phyloP scores from a whole-genome alignment of 352 stramenopile genomes.

The Globisporangium nunn region DNA sequence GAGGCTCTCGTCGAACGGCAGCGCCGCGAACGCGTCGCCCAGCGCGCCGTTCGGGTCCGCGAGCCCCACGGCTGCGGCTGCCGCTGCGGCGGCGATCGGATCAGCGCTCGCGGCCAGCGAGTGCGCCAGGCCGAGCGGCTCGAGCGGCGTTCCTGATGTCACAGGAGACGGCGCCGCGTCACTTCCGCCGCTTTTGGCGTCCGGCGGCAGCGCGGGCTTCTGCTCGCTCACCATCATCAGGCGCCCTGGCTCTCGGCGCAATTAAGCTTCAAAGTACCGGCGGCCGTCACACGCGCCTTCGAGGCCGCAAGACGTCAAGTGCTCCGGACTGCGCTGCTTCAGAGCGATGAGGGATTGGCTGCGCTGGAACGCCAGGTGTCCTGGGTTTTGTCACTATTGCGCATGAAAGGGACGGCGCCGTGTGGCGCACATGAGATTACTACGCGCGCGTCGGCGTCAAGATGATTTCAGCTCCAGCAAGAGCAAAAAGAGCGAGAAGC shows the following conservation, averaged over 20 bases:
- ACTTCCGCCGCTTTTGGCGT: not conserved
- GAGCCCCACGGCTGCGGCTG: conserved; percentile 11
- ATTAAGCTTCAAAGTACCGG: too few species aligned
- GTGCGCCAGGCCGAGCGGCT: conserved; percentile 3
- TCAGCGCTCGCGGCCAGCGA: conserved; percentile 9
- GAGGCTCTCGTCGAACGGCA: conserved; percentile 57
- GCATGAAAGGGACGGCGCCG: not conserved
- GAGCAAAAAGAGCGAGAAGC: too few species aligned
- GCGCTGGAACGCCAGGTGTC: not conserved
- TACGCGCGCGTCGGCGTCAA: not conserved
- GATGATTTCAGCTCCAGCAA: too few species aligned
- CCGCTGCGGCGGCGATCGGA: conserved; percentile 9
- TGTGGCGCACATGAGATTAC: not conserved
- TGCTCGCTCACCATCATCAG: conserved; percentile 40
- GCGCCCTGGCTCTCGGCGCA: too few species aligned
- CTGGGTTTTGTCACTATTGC: not conserved
- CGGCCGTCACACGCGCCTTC: not conserved
- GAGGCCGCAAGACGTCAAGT: not conserved
- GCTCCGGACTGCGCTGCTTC: not conserved
- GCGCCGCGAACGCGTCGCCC: conserved; percentile 15
- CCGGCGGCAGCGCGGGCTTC: conserved; percentile 12
- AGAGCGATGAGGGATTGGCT: not conserved
- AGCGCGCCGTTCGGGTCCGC: conserved; percentile 11
- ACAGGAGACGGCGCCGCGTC: not conserved
- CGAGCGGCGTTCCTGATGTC: not conserved